Base-by-base conservation (phyloP, 345 rosid species). In the Toxicodendron radicans region DNA sequence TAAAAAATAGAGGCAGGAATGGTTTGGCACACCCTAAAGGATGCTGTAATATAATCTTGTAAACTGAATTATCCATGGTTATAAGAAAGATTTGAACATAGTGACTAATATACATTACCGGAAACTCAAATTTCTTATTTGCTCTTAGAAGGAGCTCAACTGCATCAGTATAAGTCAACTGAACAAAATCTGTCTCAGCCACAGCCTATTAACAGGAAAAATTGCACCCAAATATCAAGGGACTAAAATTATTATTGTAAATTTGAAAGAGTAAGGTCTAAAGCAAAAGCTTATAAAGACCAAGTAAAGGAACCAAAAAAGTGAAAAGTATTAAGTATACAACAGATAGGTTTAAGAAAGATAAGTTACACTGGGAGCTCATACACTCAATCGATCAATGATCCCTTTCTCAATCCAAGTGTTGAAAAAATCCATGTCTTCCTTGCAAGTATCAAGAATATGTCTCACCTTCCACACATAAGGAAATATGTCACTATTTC, bases 401-500 rank as follows among this genome's bases (percentile, higher is more conserved):
- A 95, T 89, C 80, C 99, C 99, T 86, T 95, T 91, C 79, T 95
- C 98, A 71, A 95, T 91, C 97, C 98, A 90, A 76, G 92, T 86
- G 79, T 93, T 94, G 85, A 95, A 95, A 81, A 95, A 95, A 45
- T 89, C 93, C 99, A 95, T 95, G 85, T 95, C 99, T 89, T 93
- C 98, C 80, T 87, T 89, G 90, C 99, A 95, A 78, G 90, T 85
- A 70, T 95, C 95, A 32, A 95, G 93, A 66, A 95, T 78, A 70
- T 93, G 85, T 70, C 84, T 86, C 83, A 95, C 98, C 99, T 95
- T 86, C 75, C 79, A 75, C 6, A 23, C 10, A 80, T 52, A 77
- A 32, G 61, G 23, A 48, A 10, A 66, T 21, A 54, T n/a, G 59
- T 74, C 52, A 53, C 51, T 79, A 45, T 46, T 75, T 68, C 56